Evolutionary conservation across 208 protist genomes (phyloP), one percentile per base, ranked within the genome.

Genomic region (Trypanosoma lewisi): DNA sequence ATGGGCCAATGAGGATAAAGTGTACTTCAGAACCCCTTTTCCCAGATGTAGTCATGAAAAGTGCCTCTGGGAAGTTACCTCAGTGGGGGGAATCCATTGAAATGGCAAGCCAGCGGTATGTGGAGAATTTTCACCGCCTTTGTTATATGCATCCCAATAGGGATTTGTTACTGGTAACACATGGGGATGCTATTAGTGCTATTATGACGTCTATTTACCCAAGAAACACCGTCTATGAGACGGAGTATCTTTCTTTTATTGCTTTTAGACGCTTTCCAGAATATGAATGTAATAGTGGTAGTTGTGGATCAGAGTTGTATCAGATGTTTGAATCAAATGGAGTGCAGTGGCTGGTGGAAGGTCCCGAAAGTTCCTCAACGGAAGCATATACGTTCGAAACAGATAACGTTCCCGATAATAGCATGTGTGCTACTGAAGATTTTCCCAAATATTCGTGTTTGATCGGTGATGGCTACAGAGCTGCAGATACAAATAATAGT

Each of bases 141-240:
- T 37, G 17, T 37, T 17, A 1, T 27, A 4, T 12, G 0, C 59
- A 67, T 25, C 28, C 21, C 12, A 23, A 59, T 12, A 6, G 28
- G 5, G 12, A 82, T 56, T 57, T 85, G 2, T 61, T 94, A 33
- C 61, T 94, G 11, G 83, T 94, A 28, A 90, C 85, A 5, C 88
- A 94, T 69, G 88, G 88, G 36, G 88, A 94, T 66, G 84, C 84
- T 12, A 63, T 94, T 33, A 75, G 76, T 63, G 74, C 85, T 2
- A 69, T 94, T 41, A 25, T 91, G 16, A 57, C 28, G 11, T 37
- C 75, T 51, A 80, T 90, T 37, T 91, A 94, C 56, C 88, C 88
- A 17, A 64, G 67, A 11, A 80, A 80, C 30, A 75, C 74, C 27
- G 78, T 94, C 11, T 94, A 94, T 62, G 73, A 88, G 53, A 70